Evolutionary conservation across 371 early-diverging fungal species (phyloP).

Genomic region (Mucor indicus): DNA sequence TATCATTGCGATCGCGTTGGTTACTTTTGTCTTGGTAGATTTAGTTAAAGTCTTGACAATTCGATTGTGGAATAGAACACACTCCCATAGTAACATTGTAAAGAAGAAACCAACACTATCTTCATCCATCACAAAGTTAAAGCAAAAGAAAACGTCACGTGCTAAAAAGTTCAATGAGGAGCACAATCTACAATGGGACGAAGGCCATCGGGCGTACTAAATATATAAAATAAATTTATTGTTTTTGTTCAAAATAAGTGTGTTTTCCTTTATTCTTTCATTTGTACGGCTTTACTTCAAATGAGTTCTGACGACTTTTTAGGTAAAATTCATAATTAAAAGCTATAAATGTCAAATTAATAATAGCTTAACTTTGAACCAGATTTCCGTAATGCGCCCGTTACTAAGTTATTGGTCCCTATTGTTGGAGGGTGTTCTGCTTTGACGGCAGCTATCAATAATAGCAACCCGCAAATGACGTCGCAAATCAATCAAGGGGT

Average conservation of each 20-base stretch:
- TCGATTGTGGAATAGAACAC: conserved; percentile 56
- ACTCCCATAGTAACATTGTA: background rate
- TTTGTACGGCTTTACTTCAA: background rate
- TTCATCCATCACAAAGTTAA: background rate
- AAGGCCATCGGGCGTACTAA: conserved; percentile 1
- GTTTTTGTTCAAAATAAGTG: background rate
- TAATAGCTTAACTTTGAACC: background rate
- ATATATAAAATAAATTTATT: background rate
- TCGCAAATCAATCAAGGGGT: background rate
- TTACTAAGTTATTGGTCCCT: conserved; percentile 60
- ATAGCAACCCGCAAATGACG: background rate
- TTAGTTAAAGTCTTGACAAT: conserved; percentile 77
- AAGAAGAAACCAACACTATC: conserved; percentile 6
- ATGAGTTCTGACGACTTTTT: conserved; percentile 23
- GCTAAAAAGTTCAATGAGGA: conserved; percentile 30
- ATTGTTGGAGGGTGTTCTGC: conserved; percentile 58
- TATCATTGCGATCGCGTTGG: conserved; percentile 63
- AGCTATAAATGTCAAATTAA: too few species aligned
- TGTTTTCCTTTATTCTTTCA: conserved; percentile 3
- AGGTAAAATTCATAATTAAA: conserved; percentile 7
- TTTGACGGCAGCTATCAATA: conserved; percentile 46
- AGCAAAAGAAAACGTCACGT: conserved; percentile 13
- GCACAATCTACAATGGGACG: conserved; percentile 5
- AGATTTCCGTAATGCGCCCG: conserved; percentile 70
- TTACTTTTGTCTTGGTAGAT: conserved; percentile 74